These are phyloP conservation scores for Dactylellina drechsleri DNA, from an alignment of 2,329 filamentous ascomycete genomes.

Conservation along the genomic window DNA sequence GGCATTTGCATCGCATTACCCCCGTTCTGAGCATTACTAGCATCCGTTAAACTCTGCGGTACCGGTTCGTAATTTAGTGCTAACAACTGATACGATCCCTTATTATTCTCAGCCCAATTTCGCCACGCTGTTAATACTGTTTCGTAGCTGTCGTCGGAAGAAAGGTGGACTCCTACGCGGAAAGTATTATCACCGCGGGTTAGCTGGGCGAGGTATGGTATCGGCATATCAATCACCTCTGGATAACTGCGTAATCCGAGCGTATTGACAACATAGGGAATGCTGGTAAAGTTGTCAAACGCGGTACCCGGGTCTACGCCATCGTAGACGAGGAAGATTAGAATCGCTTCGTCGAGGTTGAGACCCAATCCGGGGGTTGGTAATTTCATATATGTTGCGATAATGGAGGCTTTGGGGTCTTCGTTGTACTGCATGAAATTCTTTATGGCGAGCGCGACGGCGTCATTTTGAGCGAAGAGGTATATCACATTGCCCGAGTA, in stretches of 20 bases:
- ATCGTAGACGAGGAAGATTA: neutral
- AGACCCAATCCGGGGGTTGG: neutral
- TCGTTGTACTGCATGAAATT: constrained; percentile 1
- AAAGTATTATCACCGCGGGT: no score
- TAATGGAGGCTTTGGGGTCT: neutral
- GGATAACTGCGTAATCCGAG: neutral
- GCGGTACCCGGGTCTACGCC: neutral
- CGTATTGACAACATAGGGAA: neutral
- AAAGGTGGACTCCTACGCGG: no score
- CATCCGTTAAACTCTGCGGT: no score
- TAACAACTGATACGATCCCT: no score
- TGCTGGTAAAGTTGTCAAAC: neutral
- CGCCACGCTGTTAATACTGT: no score
- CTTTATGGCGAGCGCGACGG: neutral
- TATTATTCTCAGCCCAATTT: no score
- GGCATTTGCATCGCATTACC: no score
- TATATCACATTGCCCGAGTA: neutral
- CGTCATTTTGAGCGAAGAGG: neutral
- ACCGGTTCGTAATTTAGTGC: no score
- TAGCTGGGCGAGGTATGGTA: neutral
- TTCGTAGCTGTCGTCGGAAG: no score
- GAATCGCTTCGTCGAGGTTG: neutral
- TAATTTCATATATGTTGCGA: neutral
- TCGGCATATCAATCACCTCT: neutral
- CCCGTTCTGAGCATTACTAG: no score